These are phyloP conservation scores for Pouteria campechiana DNA, from an alignment of 179 eudicot genomes.

Conservation along the genomic window DNA sequence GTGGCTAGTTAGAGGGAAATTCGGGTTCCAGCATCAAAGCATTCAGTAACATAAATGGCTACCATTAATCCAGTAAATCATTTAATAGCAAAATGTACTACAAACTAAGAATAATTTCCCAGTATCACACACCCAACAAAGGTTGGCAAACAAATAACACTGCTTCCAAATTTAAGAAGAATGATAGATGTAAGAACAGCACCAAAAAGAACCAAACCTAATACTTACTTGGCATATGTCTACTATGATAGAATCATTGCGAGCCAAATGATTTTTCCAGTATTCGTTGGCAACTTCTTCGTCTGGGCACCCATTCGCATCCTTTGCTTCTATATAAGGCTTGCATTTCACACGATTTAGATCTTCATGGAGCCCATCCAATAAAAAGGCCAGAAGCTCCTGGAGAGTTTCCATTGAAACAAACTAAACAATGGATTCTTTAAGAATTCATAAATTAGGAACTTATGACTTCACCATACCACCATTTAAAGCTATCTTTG, in stretches of 20 bases:
- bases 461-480: too few species aligned
- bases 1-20: too few species aligned
- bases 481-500: too few species aligned
- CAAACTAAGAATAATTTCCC: too few species aligned
- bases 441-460: too few species aligned
- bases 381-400: constrained; percentile 77
- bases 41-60: too few species aligned
- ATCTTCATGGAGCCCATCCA: constrained; percentile 93
- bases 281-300: constrained; percentile 68
- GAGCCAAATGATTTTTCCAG: constrained; percentile 66
- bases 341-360: constrained; percentile 70
- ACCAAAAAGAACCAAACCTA: constrained; percentile 23
- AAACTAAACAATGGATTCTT: too few species aligned
- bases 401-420: too few species aligned
- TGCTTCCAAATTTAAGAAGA: neutral
- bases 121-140: too few species aligned
- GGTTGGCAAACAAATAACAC: neutral
- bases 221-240: constrained; percentile 65
- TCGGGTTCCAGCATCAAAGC: too few species aligned
- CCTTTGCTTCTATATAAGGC: constrained; percentile 48
- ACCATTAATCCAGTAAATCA: too few species aligned
- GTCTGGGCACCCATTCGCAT: constrained; percentile 42
- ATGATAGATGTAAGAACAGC: neutral
- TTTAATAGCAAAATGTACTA: too few species aligned
- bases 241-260: constrained; percentile 74